Evolutionary conservation across 257 asterid species (phyloP), one percentile per base, ranked within the genome.

Genomic region (Solanum megistacrolobum): DNA sequence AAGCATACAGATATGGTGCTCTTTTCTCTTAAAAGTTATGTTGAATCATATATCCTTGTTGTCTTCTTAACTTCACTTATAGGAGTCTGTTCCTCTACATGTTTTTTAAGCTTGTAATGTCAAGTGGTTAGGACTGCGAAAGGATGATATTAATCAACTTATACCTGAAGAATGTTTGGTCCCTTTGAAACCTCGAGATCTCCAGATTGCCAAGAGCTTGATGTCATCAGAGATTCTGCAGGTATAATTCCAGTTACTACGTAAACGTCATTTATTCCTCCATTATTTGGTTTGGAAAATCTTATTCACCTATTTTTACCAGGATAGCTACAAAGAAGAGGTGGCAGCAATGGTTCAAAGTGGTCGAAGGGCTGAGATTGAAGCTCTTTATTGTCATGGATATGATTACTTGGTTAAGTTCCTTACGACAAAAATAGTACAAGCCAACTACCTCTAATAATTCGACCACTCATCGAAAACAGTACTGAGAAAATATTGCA

Each of bases 41-140:
- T 60, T 46, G 12, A 46, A 20, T 23, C 60, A 12, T 31, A 46
- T n/a, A 7, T 31, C 52, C 55, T 29, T 29, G 31, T 8, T 81
- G 18, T 81, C 66, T 41, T 12, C 52, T 29, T 29, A 29, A 48
- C 43, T 74, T 12, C 83, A 74, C 31, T 74, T 36, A 74, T 74
- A 9, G 1, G 31, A 29, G 11, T 79, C 0, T 3, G 0, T 48
- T 82, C 0, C 69, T 31, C 41, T 27, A 5, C 29, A 18, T 82
- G 41, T 31, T 27, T 3, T 82, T 9, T 88, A 85, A 97, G 98
- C 98, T 91, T 95, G 98, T 94, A 96, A 96, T 35, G 90, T 97
- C 38, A 97, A 91, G 91, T 97, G 99, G 99, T 94, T 97, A 18
- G 99, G 99, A 74, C 48, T 97, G 92, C 93, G 95, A 58, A 97